These are phyloP conservation scores for Penicillium brasilianum DNA, from an alignment of 2,329 filamentous ascomycete species.

Conservation along the genomic window DNA sequence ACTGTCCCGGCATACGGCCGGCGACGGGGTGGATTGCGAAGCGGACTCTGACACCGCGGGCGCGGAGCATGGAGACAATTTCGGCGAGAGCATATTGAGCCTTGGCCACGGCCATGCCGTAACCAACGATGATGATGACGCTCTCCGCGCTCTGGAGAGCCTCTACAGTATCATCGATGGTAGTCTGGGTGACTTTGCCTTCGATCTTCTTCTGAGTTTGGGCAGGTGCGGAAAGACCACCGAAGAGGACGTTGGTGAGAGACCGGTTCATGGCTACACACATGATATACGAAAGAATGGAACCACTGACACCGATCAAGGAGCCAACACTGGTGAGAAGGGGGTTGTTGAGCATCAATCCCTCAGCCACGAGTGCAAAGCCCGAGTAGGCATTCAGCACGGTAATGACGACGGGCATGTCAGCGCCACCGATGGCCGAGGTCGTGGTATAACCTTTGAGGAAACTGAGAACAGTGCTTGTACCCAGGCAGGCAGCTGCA, in stretches of 20 bases:
- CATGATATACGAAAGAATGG: slow-evolving; percentile 84
- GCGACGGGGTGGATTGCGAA: slow-evolving; percentile 92
- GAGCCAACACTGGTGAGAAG: slow-evolving; percentile 84
- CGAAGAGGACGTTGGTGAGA: slow-evolving; percentile 87
- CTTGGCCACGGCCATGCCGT: slow-evolving; percentile 93
- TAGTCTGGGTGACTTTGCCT: slow-evolving; percentile 77
- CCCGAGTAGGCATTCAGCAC: slow-evolving; percentile 90
- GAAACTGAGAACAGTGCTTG: slow-evolving; percentile 79
- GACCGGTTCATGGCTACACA: slow-evolving; percentile 92
- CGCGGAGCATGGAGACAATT: slow-evolving; percentile 74
- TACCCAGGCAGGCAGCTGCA: slow-evolving; percentile 76
- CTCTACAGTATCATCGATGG: slow-evolving; percentile 79
- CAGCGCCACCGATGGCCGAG: slow-evolving; percentile 85
- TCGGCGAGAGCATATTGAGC: slow-evolving; percentile 89
- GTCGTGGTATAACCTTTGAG: slow-evolving; percentile 87
- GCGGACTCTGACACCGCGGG: slow-evolving; percentile 77
- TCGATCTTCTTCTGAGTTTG: slow-evolving; percentile 75
- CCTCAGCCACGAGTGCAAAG: slow-evolving; percentile 87
- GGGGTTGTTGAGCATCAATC: slow-evolving; percentile 88
- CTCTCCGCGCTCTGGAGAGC: slow-evolving; percentile 75
- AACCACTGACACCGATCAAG: slow-evolving; percentile 85
- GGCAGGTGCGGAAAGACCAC: slow-evolving; percentile 71
- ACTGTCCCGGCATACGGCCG: slow-evolving; percentile 90
- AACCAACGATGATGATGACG: slow-evolving; percentile 88
- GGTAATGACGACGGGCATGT: slow-evolving; percentile 92